Percentiles rank a stretch among this genome's conserved stretches.
These are phyloP conservation scores for Diutina pseudorugosa DNA, from an alignment of 1,139 yeast species.

Conservation along the genomic window DNA sequence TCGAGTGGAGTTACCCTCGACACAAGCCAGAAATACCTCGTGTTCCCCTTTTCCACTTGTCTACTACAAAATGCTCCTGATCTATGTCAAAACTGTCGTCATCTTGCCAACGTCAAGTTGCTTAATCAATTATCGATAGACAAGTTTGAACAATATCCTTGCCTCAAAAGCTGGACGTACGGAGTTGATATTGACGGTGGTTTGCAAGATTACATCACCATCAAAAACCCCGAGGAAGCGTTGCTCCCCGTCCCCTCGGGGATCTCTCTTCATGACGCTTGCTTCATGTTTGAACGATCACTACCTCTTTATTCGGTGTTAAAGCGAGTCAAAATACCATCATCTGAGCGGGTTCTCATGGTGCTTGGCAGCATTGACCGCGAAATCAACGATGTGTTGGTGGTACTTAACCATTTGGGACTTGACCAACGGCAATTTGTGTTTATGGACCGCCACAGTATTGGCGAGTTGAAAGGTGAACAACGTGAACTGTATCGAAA, in stretches of 20 bases:
- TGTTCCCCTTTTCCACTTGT: conserved; percentile 27
- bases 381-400: conserved; percentile 26
- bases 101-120: conserved; percentile 4
- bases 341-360: conserved; percentile 12
- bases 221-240: conserved; percentile 15
- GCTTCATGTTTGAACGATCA: conserved; percentile 23
- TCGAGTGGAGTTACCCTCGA: background rate
- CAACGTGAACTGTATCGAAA: conserved; percentile 9
- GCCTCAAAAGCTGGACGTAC: conserved; percentile 17
- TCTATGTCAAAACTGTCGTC: conserved; percentile 16
- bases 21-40: conserved; percentile 14
- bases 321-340: conserved; percentile 7
- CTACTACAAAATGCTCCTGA: conserved; percentile 13
- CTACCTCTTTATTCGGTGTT: conserved; percentile 21
- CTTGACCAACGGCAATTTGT: conserved; percentile 17
- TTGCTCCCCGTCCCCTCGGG: conserved; percentile 19
- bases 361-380: conserved; percentile 17
- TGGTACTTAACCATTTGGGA: conserved; percentile 20
- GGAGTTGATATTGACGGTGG: conserved; percentile 31
- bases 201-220: conserved; percentile 23
- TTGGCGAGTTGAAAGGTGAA: conserved; percentile 6
- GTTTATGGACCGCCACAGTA: conserved; percentile 16
- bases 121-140: conserved; percentile 7
- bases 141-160: conserved; percentile 11
- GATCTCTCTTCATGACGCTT: conserved; percentile 26